Base-by-base conservation (phyloP, 306 rosid genomes). In the Casuarina cunninghamiana region DNA sequence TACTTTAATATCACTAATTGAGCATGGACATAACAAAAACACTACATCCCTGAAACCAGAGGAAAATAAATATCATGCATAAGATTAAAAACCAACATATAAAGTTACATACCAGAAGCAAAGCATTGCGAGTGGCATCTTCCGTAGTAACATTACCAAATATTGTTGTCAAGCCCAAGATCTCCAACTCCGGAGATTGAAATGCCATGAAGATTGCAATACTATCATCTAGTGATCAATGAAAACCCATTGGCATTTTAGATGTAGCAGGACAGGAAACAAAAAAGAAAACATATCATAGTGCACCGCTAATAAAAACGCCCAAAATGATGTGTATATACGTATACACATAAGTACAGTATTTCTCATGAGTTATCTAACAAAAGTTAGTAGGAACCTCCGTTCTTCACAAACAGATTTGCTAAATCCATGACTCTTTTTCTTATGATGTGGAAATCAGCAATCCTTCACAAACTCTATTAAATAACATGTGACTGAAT, bases 191-290 rank as follows among this genome's bases (percentile, higher is more conserved):
- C 3, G 90, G 90, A 73, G 84, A 75, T 84, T 89, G 89, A 86
- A 95, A 95, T 70, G 97, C 99, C 97, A 95, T 93, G 73, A 93
- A 53, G 63, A 95, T 93, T 50, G 99, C 89, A 91, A 95, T 88
- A 80, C 91, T 73, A 87, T 95, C 99, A 84, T 95, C 99, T 95
- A 83, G 35, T 48, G 12, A 86, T 73, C 77, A 65, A 76, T 32
- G 42, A 69, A 71, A 42, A 48, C 6, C 39, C 71, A 74, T 48
- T 65, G 75, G n/a, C 10, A 57, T 60, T 51, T 38, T 2, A 42
- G 45, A 71, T 63, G 46, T 53, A 10, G 49, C 77, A 83, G 3
- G 50, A 53, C 74, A 79, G 44, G 46, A 71, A n/a, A 44, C 43
- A 10, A 43, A 75, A 13, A 44, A 51, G 8, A 68, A 43, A 11